Base-by-base conservation (phyloP, 192 early-diverging fungal genomes). In the Allomyces macrogynus region DNA sequence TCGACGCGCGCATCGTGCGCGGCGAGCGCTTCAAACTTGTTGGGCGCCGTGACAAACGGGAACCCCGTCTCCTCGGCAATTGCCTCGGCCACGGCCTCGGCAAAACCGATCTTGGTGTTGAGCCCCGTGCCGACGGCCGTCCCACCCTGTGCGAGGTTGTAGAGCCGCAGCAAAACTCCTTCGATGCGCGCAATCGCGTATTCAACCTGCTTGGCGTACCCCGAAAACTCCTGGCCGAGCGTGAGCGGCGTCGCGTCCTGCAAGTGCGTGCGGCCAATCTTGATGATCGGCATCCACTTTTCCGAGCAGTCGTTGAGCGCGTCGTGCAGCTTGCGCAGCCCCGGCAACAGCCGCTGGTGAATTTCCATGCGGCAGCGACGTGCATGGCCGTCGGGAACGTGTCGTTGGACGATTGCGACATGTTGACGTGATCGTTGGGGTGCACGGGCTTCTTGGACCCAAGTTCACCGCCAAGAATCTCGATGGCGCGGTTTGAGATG, bases 331-430 rank as follows among this genome's bases (percentile, higher is more conserved):
- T 77, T 68, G 60, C 81, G 82, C 64, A 99, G 77, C 54, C 89
- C 84, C n/a, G 96, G 96, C 65, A 99, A 73, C 67, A 99, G 82
- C 43, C 78, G 80, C 26, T 86, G 73, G 78, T 86, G 80, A 66
- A 97, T 84, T 70, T 90, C 88, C 23, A 84, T 77, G 66, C 89
- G 60, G 94, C 91, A 22, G 93, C 86, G 69, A 99, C 86, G 77
- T 97, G 94, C 96, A 99, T 99, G 67, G 94, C 93, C 26, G 94
- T 97, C 24, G 96, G 96, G 84, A 99, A 99, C 63, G 93, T 94
- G 72, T 99, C 95, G 72, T 99, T 99, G 62, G 92, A 94, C 57
- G 90, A 92, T 76, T 97, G 94, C 65, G 88, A 87, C 83, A 92
- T 95, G 84, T 99, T 99, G 71, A 97, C 93, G 65, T 95, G 93